A percentile compares a stretch with the other conserved stretches of the same genome.
Evolutionary conservation across 2,329 filamentous ascomycete genomes (phyloP).

Genomic region (Colletotrichum sp.): DNA sequence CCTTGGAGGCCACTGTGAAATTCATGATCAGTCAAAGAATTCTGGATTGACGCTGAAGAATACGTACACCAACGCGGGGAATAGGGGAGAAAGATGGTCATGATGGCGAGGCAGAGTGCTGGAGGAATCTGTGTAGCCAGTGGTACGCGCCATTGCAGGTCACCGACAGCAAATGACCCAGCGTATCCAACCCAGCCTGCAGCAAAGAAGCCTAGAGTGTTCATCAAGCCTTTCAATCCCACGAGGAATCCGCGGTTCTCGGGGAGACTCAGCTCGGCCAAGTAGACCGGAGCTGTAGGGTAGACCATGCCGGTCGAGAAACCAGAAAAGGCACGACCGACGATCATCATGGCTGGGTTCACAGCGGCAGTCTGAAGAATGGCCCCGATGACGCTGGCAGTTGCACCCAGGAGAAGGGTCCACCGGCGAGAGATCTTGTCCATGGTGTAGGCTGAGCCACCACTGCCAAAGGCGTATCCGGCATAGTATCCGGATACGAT

Average conservation of each 20-base stretch:
- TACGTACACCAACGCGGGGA: slow-evolving; percentile 29
- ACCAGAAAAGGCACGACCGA: slow-evolving; percentile 27
- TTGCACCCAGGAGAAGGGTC: slow-evolving; percentile 6
- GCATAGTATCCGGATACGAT: slow-evolving; percentile 21
- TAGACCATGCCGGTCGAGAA: slow-evolving; percentile 28
- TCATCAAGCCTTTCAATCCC: slow-evolving; percentile 35
- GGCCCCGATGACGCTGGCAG: not conserved
- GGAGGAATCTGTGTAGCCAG: slow-evolving; percentile 35
- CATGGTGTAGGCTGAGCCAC: slow-evolving; percentile 11
- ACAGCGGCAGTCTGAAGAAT: slow-evolving; percentile 26
- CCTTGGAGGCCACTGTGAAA: not conserved
- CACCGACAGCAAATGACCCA: slow-evolving; percentile 32
- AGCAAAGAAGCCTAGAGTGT: slow-evolving; percentile 38
- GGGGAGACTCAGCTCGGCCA: slow-evolving; percentile 29
- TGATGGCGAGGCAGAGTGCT: slow-evolving; percentile 22
- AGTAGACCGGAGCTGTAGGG: slow-evolving; percentile 27
- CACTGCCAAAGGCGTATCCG: slow-evolving; percentile 11
- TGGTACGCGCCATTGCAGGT: slow-evolving; percentile 37
- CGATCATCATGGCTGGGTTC: slow-evolving; percentile 30
- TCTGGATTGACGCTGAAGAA: too few species aligned
- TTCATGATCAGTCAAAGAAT: not conserved
- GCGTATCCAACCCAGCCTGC: slow-evolving; percentile 46
- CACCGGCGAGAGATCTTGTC: not conserved
- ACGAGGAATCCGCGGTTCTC: slow-evolving; percentile 29
- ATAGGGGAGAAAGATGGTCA: slow-evolving; percentile 27